These are phyloP conservation scores for Aspergillus bertholletiae DNA, from an alignment of 495 filamentous ascomycete genomes.

Conservation along the genomic window DNA sequence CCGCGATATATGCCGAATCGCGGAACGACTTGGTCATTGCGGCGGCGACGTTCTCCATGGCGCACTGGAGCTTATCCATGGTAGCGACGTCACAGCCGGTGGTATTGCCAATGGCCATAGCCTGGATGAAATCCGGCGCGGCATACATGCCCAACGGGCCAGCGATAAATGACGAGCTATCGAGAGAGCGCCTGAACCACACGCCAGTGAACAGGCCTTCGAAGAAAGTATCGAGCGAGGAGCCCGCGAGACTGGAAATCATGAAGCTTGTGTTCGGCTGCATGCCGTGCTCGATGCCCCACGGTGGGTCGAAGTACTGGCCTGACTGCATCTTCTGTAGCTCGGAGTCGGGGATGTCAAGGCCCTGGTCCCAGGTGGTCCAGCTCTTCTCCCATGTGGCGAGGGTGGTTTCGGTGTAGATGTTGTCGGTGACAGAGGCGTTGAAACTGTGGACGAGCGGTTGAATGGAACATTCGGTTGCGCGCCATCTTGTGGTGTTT, in stretches of 20 bases:
- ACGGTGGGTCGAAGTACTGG: neutral
- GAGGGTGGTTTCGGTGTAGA: no score
- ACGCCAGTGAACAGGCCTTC: neutral
- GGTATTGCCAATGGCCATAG: neutral
- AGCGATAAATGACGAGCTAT: neutral
- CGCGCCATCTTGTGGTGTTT: no score
- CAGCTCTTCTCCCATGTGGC: no score
- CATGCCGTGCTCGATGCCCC: neutral
- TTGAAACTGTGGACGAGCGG: no score
- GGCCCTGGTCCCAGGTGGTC: neutral
- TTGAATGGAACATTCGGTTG: no score
- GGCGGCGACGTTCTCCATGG: slow-evolving; percentile 12
- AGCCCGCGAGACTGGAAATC: no score
- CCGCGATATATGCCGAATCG: slow-evolving; percentile 1
- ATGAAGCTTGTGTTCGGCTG: neutral
- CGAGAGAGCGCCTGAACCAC: neutral
- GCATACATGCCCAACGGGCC: neutral
- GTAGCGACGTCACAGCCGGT: neutral
- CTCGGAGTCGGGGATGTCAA: neutral
- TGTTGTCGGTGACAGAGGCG: no score
- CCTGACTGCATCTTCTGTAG: no score
- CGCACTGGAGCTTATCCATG: slow-evolving; percentile 14
- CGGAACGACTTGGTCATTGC: slow-evolving; percentile 17
- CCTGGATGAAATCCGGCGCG: neutral
- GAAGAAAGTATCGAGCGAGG: neutral